Percentiles rank a stretch among this genome's conserved stretches.
Conservation (phyloP, 2,329 filamentous ascomycete species). For the Coccinonectria pachysandricola region DNA sequence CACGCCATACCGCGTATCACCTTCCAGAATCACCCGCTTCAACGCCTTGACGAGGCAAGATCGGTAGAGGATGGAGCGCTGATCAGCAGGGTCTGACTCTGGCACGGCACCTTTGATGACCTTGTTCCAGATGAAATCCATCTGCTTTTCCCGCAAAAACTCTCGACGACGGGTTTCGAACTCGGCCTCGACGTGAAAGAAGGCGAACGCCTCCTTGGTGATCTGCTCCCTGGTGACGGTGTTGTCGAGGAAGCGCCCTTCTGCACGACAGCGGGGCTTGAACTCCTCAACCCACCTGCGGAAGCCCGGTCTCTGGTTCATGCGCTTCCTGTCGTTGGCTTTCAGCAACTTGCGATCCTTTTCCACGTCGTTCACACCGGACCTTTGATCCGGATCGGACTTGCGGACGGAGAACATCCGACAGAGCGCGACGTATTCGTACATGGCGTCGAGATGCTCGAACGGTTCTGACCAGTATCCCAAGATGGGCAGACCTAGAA, state of each 20-base stretch:
- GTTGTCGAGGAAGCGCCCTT: slow-evolving; percentile 24
- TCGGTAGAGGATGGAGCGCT: slow-evolving; percentile 20
- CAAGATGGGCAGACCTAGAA: slow-evolving; percentile 47
- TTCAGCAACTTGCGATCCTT: slow-evolving; percentile 31
- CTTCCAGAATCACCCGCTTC: slow-evolving; percentile 39
- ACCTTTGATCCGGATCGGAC: slow-evolving; percentile 18
- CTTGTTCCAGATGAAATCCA: slow-evolving; percentile 32
- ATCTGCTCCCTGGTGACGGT: slow-evolving; percentile 32
- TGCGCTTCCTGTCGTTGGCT: slow-evolving; percentile 46
- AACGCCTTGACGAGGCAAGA: slow-evolving; percentile 31
- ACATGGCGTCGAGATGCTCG: slow-evolving; percentile 42
- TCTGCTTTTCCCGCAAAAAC: slow-evolving; percentile 32
- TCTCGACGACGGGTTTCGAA: slow-evolving; percentile 33
- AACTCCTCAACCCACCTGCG: slow-evolving; percentile 52
- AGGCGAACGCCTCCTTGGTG: slow-evolving; percentile 40
- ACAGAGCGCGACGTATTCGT: slow-evolving; percentile 48
- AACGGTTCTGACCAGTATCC: slow-evolving; percentile 47
- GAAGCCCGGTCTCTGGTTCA: slow-evolving; percentile 46
- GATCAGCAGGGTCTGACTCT: slow-evolving; percentile 12
- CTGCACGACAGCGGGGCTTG: slow-evolving; percentile 39
- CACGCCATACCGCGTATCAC: slow-evolving; percentile 29
- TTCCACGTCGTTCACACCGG: slow-evolving; percentile 3
- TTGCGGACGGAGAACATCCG: slow-evolving; percentile 44
- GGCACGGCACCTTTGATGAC: slow-evolving; percentile 33
- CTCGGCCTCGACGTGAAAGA: slow-evolving; percentile 35